Evolutionary conservation across 139 green algal genomes (phyloP).

Genomic region (Zygnema circumcarinatum): DNA sequence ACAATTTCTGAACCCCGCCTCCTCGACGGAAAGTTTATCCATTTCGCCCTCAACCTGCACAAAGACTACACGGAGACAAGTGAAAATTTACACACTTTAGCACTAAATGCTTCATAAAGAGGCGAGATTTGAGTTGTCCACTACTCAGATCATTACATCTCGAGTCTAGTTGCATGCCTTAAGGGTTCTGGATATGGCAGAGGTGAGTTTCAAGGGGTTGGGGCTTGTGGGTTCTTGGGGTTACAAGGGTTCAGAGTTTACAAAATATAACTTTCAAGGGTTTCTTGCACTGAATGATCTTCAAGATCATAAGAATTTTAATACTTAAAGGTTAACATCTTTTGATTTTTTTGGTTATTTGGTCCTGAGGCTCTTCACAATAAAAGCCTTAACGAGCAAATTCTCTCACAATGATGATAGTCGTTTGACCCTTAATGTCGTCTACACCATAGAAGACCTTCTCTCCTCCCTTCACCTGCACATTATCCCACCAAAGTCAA

Average conservation of each 20-base stretch:
- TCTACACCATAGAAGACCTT: conserved; percentile 90
- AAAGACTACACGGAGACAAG: conserved; percentile 65
- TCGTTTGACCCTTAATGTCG: conserved; percentile 66
- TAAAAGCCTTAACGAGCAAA: neutral
- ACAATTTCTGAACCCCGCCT: conserved; percentile 75
- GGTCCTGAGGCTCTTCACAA: neutral
- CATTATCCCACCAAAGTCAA: neutral
- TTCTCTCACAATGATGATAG: neutral
- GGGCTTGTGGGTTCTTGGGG: too few species aligned
- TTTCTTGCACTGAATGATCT: too few species aligned
- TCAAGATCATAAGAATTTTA: too few species aligned
- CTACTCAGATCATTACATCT: neutral
- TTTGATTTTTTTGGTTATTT: too few species aligned
- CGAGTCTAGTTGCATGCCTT: neutral
- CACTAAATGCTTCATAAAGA: neutral
- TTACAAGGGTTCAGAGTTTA: too few species aligned
- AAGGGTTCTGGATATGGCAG: too few species aligned
- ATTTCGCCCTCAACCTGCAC: conserved; percentile 90
- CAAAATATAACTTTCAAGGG: too few species aligned
- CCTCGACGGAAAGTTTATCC: conserved; percentile 85
- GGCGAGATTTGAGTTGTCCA: neutral
- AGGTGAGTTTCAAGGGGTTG: too few species aligned
- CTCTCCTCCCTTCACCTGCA: conserved; percentile 63
- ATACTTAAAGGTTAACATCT: too few species aligned
- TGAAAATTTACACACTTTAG: neutral